Conservation (phyloP, 495 filamentous ascomycete genomes). For the Tuber umbilicatum region DNA sequence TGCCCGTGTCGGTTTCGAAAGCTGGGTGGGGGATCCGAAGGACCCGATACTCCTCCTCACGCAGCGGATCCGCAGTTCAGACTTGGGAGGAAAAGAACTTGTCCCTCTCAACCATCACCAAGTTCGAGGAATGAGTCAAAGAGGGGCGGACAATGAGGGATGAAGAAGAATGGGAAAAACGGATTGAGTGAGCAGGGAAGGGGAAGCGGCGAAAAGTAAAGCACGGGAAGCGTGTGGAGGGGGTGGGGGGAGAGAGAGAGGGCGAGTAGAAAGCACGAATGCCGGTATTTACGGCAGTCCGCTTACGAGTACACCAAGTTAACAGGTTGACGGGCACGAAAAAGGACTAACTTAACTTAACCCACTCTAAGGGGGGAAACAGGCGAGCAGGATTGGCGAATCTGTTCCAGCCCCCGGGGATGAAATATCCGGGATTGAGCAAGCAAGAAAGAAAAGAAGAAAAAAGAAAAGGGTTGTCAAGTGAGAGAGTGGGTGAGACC, state of each 20-base stretch:
- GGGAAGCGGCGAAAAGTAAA: background rate
- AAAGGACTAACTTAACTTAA: background rate
- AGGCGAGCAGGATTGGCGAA: background rate
- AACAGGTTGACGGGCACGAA: background rate
- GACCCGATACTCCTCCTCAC: background rate
- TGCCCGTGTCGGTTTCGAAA: background rate
- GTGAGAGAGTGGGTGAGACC: background rate
- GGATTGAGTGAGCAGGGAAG: background rate
- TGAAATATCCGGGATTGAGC: background rate
- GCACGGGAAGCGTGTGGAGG: background rate
- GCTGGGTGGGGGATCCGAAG: background rate
- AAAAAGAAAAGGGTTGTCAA: background rate
- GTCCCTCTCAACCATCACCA: constrained; percentile 3
- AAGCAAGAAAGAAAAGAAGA: background rate
- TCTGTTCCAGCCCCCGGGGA: background rate
- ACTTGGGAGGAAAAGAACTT: background rate
- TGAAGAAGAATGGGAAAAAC: background rate
- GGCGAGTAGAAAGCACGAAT: background rate
- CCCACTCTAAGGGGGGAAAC: background rate
- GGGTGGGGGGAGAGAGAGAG: background rate
- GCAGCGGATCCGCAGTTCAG: background rate
- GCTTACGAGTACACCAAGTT: background rate
- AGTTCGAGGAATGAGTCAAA: background rate
- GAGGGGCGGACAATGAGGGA: background rate
- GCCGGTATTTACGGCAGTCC: background rate